Base-by-base conservation (phyloP, 805 yeast species). In the Babjeviella inositovora region DNA sequence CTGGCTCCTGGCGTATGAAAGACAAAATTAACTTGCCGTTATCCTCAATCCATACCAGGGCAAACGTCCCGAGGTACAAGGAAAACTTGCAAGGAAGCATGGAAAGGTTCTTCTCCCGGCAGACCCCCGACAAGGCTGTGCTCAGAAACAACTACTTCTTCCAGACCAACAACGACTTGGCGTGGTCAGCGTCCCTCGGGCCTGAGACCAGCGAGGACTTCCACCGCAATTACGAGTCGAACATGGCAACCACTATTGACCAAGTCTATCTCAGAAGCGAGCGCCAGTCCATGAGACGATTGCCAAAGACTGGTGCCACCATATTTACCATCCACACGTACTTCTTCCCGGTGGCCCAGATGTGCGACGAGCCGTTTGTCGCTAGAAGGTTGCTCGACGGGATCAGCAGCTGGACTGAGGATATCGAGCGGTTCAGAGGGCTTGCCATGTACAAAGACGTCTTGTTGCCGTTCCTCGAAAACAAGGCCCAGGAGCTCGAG, bases 141-240 rank as follows among this genome's bases (percentile, higher is more conserved):
- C 73, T 63, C 8, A 50, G 81, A 26, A 71, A 72, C 45, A 67
- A 67, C 38, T 71, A 71, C 39, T 72, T 72, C 35, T 41, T 71
- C 18, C 81, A 71, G 41, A 66, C 71, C 7, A 80, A 71, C 37
- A 59, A 57, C 25, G 57, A 64, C 27, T 43, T 71, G 27, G 74
- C 68, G 14, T 71, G 81, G 81, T 70, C 79, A 1, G 26, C 39
- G 5, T 63, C 76, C 1, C 70, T 72, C 34, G 81, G 81, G 6
- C 50, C 58, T 29, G 80, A 72, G 35, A 45, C 46, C 23, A 39
- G 43, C 8, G 59, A 53, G 6, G 47, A 41, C 6, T 68, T 70
- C 19, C 77, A 77, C 12, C 71, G 81, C 80, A n/a, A n/a, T n/a
- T 57, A 66, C 35, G 64, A 79, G 1, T 75, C 79, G 5, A 34